Percentiles rank a stretch among this genome's conserved stretches.
Evolutionary conservation across 2,329 filamentous ascomycete species (phyloP).

Genomic region (Aspergillus pseudoglaucus): DNA sequence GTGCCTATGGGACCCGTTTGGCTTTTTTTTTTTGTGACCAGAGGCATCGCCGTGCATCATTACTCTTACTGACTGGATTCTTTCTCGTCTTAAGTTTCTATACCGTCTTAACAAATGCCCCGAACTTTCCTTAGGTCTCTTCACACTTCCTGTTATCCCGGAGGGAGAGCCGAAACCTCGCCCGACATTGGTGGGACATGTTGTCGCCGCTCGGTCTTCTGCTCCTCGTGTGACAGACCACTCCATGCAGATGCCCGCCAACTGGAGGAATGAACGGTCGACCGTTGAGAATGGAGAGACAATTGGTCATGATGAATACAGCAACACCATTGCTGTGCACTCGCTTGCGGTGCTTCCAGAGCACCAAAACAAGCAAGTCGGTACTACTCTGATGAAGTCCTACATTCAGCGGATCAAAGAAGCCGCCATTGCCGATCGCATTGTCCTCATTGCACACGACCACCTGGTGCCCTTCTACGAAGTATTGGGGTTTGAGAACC

Average conservation of each 20-base stretch:
- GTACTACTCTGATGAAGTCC: constrained; percentile 64
- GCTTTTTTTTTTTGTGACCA: neutral
- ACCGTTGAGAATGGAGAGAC: constrained; percentile 35
- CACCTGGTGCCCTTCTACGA: constrained; percentile 69
- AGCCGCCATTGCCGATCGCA: constrained; percentile 61
- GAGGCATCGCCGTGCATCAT: neutral
- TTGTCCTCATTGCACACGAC: constrained; percentile 72
- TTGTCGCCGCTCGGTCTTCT: constrained; percentile 66
- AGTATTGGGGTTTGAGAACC: constrained; percentile 63
- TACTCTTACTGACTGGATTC: constrained; percentile 7
- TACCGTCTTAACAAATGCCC: constrained; percentile 71
- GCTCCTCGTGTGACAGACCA: constrained; percentile 61
- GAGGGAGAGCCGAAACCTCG: constrained; percentile 53
- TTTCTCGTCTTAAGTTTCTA: constrained; percentile 50
- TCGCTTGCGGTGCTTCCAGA: constrained; percentile 73
- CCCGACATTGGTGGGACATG: constrained; percentile 65
- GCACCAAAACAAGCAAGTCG: constrained; percentile 67
- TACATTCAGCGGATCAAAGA: constrained; percentile 72
- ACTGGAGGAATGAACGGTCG: constrained; percentile 53
- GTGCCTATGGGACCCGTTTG: neutral
- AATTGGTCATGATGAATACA: constrained; percentile 65
- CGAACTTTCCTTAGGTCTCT: constrained; percentile 73
- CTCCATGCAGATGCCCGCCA: constrained; percentile 66
- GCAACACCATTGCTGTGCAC: constrained; percentile 72
- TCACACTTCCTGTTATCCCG: constrained; percentile 54